Percentiles rank a stretch among this genome's conserved stretches.
Evolutionary conservation across 169 alveolate species (phyloP).

Genomic region (Plasmodium yoelii): DNA sequence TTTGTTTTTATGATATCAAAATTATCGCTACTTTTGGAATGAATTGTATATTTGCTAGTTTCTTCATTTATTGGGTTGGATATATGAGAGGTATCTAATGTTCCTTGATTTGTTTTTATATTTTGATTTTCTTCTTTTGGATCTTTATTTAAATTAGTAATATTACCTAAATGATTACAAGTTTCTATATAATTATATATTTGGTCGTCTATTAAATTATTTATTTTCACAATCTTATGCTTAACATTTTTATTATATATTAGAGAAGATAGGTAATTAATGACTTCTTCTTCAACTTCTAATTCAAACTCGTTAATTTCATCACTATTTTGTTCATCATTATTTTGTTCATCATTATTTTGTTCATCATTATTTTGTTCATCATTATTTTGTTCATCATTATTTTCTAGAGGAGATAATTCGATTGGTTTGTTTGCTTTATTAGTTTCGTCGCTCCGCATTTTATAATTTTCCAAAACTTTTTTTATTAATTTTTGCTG

Average conservation of each 20-base stretch:
- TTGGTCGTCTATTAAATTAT: constrained; percentile 51
- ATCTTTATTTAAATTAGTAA: background rate
- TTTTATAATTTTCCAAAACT: no score
- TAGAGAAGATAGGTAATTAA: constrained; percentile 11
- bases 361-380: no score
- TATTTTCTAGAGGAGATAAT: background rate
- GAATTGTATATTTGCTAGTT: background rate
- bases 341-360: background rate
- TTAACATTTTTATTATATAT: constrained; percentile 42
- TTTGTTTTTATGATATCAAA: background rate
- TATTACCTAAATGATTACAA: no score
- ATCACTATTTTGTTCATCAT: background rate
- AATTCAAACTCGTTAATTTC: constrained; percentile 32
- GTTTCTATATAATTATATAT: constrained; percentile 23
- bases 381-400: background rate
- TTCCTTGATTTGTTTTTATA: background rate
- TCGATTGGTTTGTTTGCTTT: no score
- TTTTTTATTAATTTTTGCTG: no score
- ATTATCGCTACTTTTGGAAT: background rate
- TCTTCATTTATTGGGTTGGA: background rate
- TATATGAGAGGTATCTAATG: background rate
- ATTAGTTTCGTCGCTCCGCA: no score
- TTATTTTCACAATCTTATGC: constrained; percentile 47
- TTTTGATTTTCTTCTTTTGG: constrained; percentile 1
- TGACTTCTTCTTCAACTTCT: constrained; percentile 48